Conservation (phyloP, 2,329 filamentous ascomycete genomes). For the Aureobasidium sp. region DNA sequence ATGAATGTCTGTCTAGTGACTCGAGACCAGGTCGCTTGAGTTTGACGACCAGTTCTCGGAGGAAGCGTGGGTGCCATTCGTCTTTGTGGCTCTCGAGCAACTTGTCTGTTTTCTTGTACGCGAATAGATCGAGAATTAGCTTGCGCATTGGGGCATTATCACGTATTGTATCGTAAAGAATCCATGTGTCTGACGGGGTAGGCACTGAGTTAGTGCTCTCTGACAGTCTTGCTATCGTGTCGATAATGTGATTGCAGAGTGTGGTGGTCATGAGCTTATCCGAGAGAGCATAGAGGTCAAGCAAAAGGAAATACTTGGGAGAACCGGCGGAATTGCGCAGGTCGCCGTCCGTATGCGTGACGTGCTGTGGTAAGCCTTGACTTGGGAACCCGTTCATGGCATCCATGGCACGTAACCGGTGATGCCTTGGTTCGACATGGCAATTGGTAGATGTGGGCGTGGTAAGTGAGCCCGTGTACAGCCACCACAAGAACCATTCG, state of each 20-base stretch:
- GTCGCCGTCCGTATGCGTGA: slow-evolving; percentile 27
- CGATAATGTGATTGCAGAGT: slow-evolving; percentile 39
- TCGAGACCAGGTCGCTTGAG: slow-evolving; percentile 40
- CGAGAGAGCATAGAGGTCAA: slow-evolving; percentile 41
- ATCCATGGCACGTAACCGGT: neutral
- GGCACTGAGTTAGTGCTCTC: slow-evolving; percentile 44
- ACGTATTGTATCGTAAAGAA: slow-evolving; percentile 39
- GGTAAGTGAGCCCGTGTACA: slow-evolving; percentile 39
- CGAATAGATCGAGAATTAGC: slow-evolving; percentile 44
- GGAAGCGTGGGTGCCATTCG: slow-evolving; percentile 42
- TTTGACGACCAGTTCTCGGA: slow-evolving; percentile 40
- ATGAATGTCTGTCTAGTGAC: slow-evolving; percentile 34
- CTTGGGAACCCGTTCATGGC: neutral
- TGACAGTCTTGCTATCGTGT: slow-evolving; percentile 37
- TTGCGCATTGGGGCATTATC: slow-evolving; percentile 33
- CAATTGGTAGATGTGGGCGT: slow-evolving; percentile 16
- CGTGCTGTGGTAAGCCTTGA: neutral
- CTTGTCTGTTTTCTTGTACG: slow-evolving; percentile 46
- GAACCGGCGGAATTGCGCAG: slow-evolving; percentile 39
- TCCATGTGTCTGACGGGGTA: slow-evolving; percentile 42
- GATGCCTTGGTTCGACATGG: neutral
- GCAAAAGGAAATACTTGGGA: slow-evolving; percentile 44
- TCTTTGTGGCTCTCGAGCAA: slow-evolving; percentile 40
- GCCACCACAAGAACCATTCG: slow-evolving; percentile 45
- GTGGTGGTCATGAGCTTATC: slow-evolving; percentile 42